Base-by-base conservation (phyloP, 805 yeast genomes). In the Cyberlindnera mrakii region DNA sequence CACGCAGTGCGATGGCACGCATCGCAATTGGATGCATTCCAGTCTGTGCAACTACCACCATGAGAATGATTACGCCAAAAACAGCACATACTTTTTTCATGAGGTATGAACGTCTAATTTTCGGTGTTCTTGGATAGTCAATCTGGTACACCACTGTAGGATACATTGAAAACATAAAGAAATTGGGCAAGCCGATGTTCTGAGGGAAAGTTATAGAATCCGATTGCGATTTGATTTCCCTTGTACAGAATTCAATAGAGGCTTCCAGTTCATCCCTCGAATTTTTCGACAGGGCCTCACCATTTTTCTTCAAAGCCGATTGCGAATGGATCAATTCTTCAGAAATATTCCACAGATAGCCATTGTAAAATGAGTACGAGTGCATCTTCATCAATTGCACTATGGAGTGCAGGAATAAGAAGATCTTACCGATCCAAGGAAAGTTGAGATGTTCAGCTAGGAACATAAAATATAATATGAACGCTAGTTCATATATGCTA, bases 311-410 rank as follows among this genome's bases (percentile, higher is more conserved):
- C 35, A 78, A 52, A 38, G 71, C 71, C 3, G 47, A 54, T 43
- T 65, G 65, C 0, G 86, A 75, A 45, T 68, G 73, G 3, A 68
- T 53, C 35, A 82, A 64, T 55, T 85, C 91, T 14, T 67, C 62
- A 18, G 60, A 54, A 35, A 82, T 76, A 30, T 61, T 65, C 89
- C 95, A 86, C 46, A 93, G 66, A 59, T 91, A 88, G 0, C 98
- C 99, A 58, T 90, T 90, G 66, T 81, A 93, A 57, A 85, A 89
- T 2, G 87, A 87, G 60, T 82, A 93, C 2, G 98, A 89, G 62
- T 93, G 98, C 79, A 84, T 83, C 60, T 93, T 93, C 99, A 93
- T 93, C 53, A 95, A 60, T 50, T 89, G 68, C 2, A 93, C 98
- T 39, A 88, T 68, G 10, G 89, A 78, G 59, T 93, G 99, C 40